A percentile compares a stretch with the other conserved stretches of the same genome.
phyloP scores from a whole-genome alignment of 495 filamentous ascomycete genomes.

The Jackrogersella multiformis region DNA sequence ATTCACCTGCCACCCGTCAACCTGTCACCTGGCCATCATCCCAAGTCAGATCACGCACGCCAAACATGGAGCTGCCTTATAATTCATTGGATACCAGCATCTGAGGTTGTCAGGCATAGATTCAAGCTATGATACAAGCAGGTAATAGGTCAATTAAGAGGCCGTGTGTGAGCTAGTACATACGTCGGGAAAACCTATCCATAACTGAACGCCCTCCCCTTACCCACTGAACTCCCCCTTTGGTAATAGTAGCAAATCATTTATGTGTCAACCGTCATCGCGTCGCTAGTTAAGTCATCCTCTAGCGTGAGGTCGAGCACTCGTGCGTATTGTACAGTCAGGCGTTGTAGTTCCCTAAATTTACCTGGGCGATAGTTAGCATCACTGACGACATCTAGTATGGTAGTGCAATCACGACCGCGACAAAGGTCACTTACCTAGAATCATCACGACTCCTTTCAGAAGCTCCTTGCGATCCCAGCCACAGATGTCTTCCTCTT shows the following conservation, averaged over 20 bases:
- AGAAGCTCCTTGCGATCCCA: slow-evolving; percentile 87
- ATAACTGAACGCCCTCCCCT: slow-evolving; percentile 11
- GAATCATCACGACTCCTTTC: slow-evolving; percentile 87
- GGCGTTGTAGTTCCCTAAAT: slow-evolving; percentile 87
- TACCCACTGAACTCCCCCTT: slow-evolving; percentile 19
- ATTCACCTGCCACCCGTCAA: background rate
- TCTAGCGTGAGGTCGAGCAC: slow-evolving; percentile 72
- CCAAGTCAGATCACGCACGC: background rate
- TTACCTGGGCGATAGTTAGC: slow-evolving; percentile 73
- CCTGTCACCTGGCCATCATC: background rate
- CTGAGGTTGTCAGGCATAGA: background rate
- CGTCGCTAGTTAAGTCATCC: slow-evolving; percentile 51
- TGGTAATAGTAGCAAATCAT: slow-evolving; percentile 12
- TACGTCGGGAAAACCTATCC: slow-evolving; percentile 1
- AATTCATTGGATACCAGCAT: background rate
- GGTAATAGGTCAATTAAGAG: slow-evolving; percentile 8
- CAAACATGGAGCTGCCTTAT: background rate
- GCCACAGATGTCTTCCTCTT: slow-evolving; percentile 78
- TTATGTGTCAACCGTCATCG: slow-evolving; percentile 40
- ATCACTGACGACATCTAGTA: slow-evolving; percentile 1
- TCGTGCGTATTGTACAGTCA: slow-evolving; percentile 89
- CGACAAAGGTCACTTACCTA: slow-evolving; percentile 71
- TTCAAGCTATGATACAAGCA: slow-evolving; percentile 39
- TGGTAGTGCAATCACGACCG: slow-evolving; percentile 6
- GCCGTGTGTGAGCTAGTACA: slow-evolving; percentile 14